Evolutionary conservation across 2,329 filamentous ascomycete genomes (phyloP), one percentile per base, ranked within the genome.

Genomic region (Exophiala bonariae): DNA sequence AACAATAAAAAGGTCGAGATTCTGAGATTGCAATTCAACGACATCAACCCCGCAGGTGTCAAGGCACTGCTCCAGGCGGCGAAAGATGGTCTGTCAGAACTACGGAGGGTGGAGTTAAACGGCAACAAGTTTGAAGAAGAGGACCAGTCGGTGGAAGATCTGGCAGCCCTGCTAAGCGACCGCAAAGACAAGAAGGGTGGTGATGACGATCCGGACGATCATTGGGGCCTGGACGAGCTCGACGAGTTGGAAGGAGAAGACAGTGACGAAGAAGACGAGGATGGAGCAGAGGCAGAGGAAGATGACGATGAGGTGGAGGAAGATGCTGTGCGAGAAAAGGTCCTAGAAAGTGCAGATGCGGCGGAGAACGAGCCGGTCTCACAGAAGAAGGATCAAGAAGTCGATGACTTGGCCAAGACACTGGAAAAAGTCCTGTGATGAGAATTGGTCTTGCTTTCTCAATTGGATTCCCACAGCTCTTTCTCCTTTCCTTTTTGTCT

Each of bases 91-190:
- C 78, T 99, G 7, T 90, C 89, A 2, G 79, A 80, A 10, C 73
- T 99, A 57, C 86, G 85, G 71, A 85, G 91, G 61, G 81, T 99
- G 40, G 93, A 97, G 71, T 74, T 99, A 57, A 97, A 99, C 66
- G 93, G 93, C 41, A 99, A 99, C 75, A 93, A 89, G 65, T 96
- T 99, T 60, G 75, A 80, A 7, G 91, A 96, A 67, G 89, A 95
- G 2, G 89, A 97, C 59, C 75, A 80, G 37, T 81, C 81, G 20
- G 78, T 96, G 33, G 70, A 81, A 51, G 76, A 75, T 17, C 74
- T 97, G 36, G 81, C 83, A 57, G 80, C 83, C 41, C 73, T 93
- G 20, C 75, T 96, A 19, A 85, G 89, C 49, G 79, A 81, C 61
- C 83, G 90, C 55, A 91, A 91, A 72, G 87, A 92, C 65, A 82